Conservation (phyloP, 768 basidiomycete species). For the Tylopilus balloui region DNA sequence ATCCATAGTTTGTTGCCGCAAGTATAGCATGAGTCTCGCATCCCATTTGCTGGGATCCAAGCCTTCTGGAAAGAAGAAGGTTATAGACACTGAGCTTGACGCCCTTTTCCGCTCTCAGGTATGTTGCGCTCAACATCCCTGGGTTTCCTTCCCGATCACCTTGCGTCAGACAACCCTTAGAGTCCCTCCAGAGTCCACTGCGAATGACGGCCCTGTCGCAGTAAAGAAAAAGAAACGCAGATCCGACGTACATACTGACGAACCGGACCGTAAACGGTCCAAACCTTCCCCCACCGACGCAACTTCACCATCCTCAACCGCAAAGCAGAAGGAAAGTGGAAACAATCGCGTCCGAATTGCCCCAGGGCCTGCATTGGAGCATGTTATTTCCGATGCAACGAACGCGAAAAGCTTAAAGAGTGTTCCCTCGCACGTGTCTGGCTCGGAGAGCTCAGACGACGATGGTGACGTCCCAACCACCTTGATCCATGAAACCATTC, state of each 20-base stretch:
- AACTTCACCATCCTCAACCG: slow-evolving; percentile 16
- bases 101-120: slow-evolving; percentile 56
- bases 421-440: slow-evolving; percentile 24
- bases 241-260: slow-evolving; percentile 11
- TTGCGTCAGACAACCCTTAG: slow-evolving; percentile 3
- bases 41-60: slow-evolving; percentile 43
- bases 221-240: slow-evolving; percentile 15
- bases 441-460: slow-evolving; percentile 27
- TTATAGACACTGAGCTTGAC: slow-evolving; percentile 59
- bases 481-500: slow-evolving; percentile 64
- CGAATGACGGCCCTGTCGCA: not conserved
- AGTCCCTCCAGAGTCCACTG: slow-evolving; percentile 1
- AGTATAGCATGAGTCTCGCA: slow-evolving; percentile 50
- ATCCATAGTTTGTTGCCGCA: slow-evolving; percentile 2
- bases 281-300: slow-evolving; percentile 6
- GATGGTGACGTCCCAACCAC: slow-evolving; percentile 34
- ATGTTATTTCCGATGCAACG: not conserved
- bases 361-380: not conserved
- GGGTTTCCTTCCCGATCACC: slow-evolving; percentile 5
- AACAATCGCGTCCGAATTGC: slow-evolving; percentile 4
- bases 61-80: slow-evolving; percentile 33
- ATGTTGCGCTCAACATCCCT: slow-evolving; percentile 16
- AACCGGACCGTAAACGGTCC: slow-evolving; percentile 16
- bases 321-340: slow-evolving; percentile 13
- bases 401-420: slow-evolving; percentile 1